Conservation (phyloP, 768 basidiomycete species). For the Mrakia blollopis region DNA sequence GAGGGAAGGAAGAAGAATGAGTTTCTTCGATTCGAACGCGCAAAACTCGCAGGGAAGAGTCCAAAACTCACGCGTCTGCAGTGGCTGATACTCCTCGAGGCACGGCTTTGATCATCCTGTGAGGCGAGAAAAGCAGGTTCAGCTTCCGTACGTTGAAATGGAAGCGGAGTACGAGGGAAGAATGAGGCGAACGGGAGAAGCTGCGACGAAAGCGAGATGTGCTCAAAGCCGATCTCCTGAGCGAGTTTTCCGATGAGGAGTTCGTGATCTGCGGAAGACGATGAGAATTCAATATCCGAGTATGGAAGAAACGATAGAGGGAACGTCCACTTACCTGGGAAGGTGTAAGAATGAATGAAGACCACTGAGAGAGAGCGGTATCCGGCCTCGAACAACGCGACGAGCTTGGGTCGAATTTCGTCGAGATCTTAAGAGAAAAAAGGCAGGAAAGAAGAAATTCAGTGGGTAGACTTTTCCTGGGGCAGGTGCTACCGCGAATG, state of each 20-base stretch:
- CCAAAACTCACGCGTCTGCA: neutral
- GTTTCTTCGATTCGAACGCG: neutral
- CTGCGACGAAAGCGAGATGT: slow-evolving; percentile 25
- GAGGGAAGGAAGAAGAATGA: slow-evolving; percentile 20
- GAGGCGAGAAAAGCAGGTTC: no score
- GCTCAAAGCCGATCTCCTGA: slow-evolving; percentile 34
- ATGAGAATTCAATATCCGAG: neutral
- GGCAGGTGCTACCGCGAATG: no score
- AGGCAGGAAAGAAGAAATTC: no score
- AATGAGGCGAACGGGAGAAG: neutral
- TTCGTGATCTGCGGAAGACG: slow-evolving; percentile 34
- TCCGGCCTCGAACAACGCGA: slow-evolving; percentile 12
- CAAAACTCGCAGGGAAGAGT: neutral
- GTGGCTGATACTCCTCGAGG: slow-evolving; percentile 9
- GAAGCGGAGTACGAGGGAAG: neutral
- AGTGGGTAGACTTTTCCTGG: no score
- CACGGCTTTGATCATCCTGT: slow-evolving; percentile 23
- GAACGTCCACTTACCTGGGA: slow-evolving; percentile 15
- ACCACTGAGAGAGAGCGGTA: slow-evolving; percentile 22
- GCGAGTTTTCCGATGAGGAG: slow-evolving; percentile 34
- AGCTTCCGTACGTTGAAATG: no score
- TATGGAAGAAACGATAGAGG: no score
- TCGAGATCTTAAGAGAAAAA: slow-evolving; percentile 5
- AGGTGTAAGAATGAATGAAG: slow-evolving; percentile 30
- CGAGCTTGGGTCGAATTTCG: slow-evolving; percentile 13